Evolutionary conservation across 108 stramenopile species (phyloP).

Genomic region (Fragilaria crotonensis): DNA sequence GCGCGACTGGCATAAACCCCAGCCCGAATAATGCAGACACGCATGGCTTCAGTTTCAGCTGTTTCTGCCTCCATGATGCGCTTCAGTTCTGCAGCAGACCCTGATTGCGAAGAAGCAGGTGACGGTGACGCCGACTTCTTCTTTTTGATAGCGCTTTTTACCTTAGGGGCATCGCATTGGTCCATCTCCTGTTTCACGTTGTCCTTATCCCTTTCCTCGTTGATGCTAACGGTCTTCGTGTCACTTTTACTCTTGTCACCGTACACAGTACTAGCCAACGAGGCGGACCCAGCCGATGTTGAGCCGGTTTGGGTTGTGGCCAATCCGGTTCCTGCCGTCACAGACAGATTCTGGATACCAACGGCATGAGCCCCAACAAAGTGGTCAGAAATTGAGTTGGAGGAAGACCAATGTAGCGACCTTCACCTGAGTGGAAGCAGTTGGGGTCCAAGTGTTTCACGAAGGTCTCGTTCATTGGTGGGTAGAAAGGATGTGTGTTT

Average conservation of each 20-base stretch:
- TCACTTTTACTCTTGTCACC: conserved; percentile 3
- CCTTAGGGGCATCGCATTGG: background rate
- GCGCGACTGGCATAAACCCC: conserved; percentile 34
- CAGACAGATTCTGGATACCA: conserved; percentile 51
- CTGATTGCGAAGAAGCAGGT: conserved; percentile 14
- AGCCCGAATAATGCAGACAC: conserved; percentile 27
- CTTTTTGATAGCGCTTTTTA: background rate
- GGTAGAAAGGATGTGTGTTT: conserved; percentile 17
- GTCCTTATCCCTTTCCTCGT: background rate
- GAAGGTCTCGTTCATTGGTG: conserved; percentile 10
- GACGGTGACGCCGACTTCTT: background rate
- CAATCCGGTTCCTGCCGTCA: conserved; percentile 62
- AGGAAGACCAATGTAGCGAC: conserved; percentile 62
- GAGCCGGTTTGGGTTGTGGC: conserved; percentile 58
- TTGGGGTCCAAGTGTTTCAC: conserved; percentile 62
- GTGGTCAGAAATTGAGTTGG: conserved; percentile 69
- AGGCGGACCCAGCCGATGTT: conserved; percentile 3
- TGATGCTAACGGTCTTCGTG: background rate
- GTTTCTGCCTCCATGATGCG: conserved; percentile 29
- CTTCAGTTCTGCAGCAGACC: conserved; percentile 8
- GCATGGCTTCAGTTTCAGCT: conserved; percentile 12
- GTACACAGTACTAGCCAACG: too few relatives aligned
- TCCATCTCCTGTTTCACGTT: conserved; percentile 3
- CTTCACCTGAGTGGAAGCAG: conserved; percentile 57
- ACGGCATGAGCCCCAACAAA: conserved; percentile 74